Conservation (phyloP, 768 basidiomycete genomes). For the Pisolithus orientalis region DNA sequence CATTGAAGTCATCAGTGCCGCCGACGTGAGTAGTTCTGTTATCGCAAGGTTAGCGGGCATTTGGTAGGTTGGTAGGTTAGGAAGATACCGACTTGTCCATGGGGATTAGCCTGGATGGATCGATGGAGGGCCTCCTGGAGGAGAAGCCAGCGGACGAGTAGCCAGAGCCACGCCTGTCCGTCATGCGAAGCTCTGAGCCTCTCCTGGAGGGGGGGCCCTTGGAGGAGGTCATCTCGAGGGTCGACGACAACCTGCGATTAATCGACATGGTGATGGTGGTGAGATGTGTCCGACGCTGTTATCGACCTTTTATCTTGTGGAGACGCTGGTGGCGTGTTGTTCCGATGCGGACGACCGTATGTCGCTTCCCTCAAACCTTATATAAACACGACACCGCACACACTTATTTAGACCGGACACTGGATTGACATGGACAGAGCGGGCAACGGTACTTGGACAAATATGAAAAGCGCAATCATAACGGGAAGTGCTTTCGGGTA, state of each 20-base stretch:
- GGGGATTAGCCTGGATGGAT: constrained; percentile 66
- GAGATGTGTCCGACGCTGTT: neutral
- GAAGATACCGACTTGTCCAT: constrained; percentile 62
- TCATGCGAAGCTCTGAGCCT: constrained; percentile 36
- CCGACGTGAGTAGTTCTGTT: constrained; percentile 44
- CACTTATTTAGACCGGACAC: too few relatives aligned
- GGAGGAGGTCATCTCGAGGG: constrained; percentile 27
- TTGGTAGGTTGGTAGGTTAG: neutral
- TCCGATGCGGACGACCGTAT: neutral
- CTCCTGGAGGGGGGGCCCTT: constrained; percentile 35
- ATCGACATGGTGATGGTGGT: constrained; percentile 7
- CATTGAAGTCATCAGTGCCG: constrained; percentile 78
- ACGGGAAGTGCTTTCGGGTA: neutral
- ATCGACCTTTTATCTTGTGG: constrained; percentile 7
- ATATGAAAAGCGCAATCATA: constrained; percentile 3
- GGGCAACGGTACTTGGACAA: constrained; percentile 5
- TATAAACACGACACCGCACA: neutral
- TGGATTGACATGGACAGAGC: constrained; percentile 4
- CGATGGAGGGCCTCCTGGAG: constrained; percentile 68
- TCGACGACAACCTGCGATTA: constrained; percentile 20
- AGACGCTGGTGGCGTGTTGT: neutral
- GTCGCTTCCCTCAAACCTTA: neutral
- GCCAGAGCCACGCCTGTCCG: constrained; percentile 46
- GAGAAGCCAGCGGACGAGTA: constrained; percentile 32
- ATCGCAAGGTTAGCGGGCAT: constrained; percentile 3